phyloP scores from a whole-genome alignment of 2,329 filamentous ascomycete species.

The Colletotrichum trifolii region DNA sequence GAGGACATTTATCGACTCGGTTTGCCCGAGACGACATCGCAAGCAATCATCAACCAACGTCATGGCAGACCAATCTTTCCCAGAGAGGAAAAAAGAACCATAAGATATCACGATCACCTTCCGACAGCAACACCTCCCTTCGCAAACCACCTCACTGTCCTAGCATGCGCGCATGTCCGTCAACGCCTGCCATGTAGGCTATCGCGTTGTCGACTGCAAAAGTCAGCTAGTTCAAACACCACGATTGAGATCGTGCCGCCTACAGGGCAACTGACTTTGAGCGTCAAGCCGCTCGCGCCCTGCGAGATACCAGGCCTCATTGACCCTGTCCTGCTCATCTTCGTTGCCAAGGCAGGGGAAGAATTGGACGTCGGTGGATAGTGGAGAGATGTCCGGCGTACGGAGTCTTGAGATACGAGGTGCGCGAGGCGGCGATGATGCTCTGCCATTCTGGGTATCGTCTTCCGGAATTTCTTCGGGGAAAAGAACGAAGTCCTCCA shows the following conservation, averaged over 20 bases:
- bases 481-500: constrained; percentile 30
- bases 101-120: too few species aligned
- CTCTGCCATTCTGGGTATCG: neutral
- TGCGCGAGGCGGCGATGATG: constrained; percentile 11
- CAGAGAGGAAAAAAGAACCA: too few species aligned
- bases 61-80: too few species aligned
- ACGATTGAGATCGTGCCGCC: neutral
- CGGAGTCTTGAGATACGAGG: constrained; percentile 29
- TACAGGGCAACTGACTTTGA: constrained; percentile 22
- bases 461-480: neutral
- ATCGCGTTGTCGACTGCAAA: constrained; percentile 30
- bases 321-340: constrained; percentile 28
- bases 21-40: too few species aligned
- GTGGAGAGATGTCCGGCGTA: constrained; percentile 33
- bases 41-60: too few species aligned
- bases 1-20: too few species aligned
- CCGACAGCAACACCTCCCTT: too few species aligned
- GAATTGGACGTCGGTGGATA: constrained; percentile 35
- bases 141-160: neutral
- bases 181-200: constrained; percentile 28
- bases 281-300: constrained; percentile 18
- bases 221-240: constrained; percentile 12
- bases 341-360: constrained; percentile 33
- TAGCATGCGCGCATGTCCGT: neutral
- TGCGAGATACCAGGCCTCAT: constrained; percentile 34